Evolutionary conservation across 768 basidiomycete genomes (phyloP), one percentile per base, ranked within the genome.

Genomic region (Xerocomus brunneocitrinus): DNA sequence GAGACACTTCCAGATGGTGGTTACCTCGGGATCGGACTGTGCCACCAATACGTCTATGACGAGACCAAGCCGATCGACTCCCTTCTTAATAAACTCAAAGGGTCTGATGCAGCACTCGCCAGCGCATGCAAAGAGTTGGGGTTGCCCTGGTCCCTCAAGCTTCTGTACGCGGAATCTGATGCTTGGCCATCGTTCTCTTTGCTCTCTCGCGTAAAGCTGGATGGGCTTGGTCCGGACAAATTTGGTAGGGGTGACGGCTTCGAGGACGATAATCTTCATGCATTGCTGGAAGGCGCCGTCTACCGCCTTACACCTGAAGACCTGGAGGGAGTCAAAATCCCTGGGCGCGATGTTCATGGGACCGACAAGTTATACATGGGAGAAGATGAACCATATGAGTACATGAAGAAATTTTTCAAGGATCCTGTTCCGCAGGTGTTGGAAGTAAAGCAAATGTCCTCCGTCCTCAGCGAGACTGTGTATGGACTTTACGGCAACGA

Each of bases 21-120:
- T 5, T 58, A 62, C 13, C 53, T 77, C 10, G 73, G 68, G 2
- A 72, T 73, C 39, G 71, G 71, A 0, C 66, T 76, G 6, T 50
- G 57, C 3, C 66, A 74, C 52, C 55, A 63, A 27, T 76, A 77
- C 44, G 47, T 19, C 9, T 48, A 35, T 31, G 47, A 44, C 24
- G 30, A 44, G 12, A 40, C 19, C 3, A 55, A 52, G 31, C 53
- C 36, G 6, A 46, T 36, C 32, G 36, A 42, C 16, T 42, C 45
- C 8, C 47, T 41, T 5, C 8, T 55, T 12, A 43, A 49, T 25
- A 30, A 34, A 16, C 43, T 56, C 9, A 52, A 58, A 36, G 50
- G 54, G 2, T 28, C 47, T 0, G 57, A 56, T n/a, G 46, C 47
- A 2, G 31, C 30, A 4, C 51, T 49, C 19, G 47, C 44, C 3